Conservation (phyloP, 495 filamentous ascomycete species). For the Platismatia glauca region DNA sequence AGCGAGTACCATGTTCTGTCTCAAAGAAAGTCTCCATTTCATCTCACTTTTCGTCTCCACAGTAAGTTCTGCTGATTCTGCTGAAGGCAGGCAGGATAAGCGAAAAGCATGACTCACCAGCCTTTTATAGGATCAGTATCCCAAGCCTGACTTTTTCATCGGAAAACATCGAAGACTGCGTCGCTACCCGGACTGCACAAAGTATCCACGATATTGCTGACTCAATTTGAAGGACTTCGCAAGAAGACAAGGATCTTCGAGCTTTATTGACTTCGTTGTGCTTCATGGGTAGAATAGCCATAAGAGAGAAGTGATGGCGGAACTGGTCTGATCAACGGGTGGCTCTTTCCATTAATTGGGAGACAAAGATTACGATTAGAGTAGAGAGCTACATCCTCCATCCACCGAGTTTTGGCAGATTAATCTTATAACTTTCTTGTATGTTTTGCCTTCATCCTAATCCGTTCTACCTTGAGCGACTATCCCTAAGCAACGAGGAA, state of each 20-base stretch:
- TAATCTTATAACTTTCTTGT: neutral
- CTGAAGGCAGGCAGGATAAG: too few species aligned
- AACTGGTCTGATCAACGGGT: neutral
- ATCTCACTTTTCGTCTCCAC: too few species aligned
- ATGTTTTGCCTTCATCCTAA: neutral
- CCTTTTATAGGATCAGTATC: neutral
- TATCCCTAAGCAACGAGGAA: constrained; percentile 14
- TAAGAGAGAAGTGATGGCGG: neutral
- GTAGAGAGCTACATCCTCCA: neutral
- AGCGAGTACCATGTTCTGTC: too few species aligned
- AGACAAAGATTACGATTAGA: neutral
- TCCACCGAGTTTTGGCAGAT: neutral
- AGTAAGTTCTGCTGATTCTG: too few species aligned
- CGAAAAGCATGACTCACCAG: too few species aligned
- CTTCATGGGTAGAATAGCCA: neutral
- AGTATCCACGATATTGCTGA: neutral
- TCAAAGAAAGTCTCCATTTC: too few species aligned
- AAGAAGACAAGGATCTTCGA: neutral
- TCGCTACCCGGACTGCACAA: neutral
- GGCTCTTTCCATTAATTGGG: neutral
- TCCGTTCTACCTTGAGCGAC: neutral
- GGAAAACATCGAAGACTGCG: neutral
- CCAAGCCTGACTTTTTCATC: neutral
- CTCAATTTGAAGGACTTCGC: neutral
- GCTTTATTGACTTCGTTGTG: neutral